Conservation (phyloP, 1,139 yeast genomes). For the Diutina scorzettiae region DNA sequence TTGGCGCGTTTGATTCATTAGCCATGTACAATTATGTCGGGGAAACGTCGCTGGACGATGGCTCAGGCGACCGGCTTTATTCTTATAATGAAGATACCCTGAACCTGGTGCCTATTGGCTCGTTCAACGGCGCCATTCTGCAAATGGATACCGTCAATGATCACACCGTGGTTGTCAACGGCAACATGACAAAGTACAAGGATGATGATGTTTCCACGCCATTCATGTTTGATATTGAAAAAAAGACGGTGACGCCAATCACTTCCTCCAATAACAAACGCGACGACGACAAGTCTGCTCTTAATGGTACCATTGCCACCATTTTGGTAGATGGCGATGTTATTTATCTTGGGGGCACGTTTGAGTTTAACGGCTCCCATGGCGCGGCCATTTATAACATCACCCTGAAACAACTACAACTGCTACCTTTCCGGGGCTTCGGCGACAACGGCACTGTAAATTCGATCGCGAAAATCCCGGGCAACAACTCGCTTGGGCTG, state of each 20-base stretch:
- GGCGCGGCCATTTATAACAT: constrained; percentile 61
- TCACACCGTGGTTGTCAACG: constrained; percentile 32
- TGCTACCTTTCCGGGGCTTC: constrained; percentile 72
- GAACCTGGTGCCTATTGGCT: constrained; percentile 21
- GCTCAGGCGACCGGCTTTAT: constrained; percentile 19
- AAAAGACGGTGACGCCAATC: constrained; percentile 29
- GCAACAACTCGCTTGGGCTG: constrained; percentile 20
- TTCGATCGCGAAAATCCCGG: constrained; percentile 45
- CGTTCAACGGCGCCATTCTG: constrained; percentile 17
- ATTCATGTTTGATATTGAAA: constrained; percentile 39
- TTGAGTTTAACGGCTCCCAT: constrained; percentile 40
- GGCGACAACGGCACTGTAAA: constrained; percentile 46
- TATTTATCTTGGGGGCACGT: constrained; percentile 75
- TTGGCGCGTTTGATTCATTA: constrained; percentile 55
- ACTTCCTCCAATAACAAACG: constrained; percentile 13
- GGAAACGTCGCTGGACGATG: not conserved
- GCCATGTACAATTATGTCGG: constrained; percentile 47
- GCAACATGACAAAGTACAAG: constrained; percentile 26
- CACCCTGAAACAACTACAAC: constrained; percentile 25
- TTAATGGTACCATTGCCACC: constrained; percentile 41
- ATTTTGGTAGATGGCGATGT: constrained; percentile 33
- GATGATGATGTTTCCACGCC: constrained; percentile 34
- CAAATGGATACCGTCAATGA: constrained; percentile 18
- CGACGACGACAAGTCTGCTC: constrained; percentile 15
- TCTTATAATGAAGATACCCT: constrained; percentile 13